Conservation (phyloP, 169 alveolate species). For the Eimeria acervulina region DNA sequence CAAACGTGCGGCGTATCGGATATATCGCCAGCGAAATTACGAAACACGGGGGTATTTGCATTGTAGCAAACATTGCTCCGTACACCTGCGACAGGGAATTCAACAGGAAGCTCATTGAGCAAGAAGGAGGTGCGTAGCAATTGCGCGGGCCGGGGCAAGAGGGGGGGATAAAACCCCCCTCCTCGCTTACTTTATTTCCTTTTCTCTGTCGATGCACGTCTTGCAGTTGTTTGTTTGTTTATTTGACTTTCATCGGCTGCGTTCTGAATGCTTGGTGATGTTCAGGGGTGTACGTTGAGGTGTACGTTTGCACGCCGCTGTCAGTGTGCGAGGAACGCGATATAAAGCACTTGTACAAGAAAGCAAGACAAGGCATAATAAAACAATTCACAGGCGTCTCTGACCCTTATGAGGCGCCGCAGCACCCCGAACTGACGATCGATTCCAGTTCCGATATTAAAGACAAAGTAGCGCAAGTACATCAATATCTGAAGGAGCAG, state of each 20-base stretch:
- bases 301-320: conserved; percentile 84
- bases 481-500: conserved; percentile 67
- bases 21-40: conserved; percentile 84
- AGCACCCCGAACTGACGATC: conserved; percentile 74
- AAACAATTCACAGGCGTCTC: conserved; percentile 84
- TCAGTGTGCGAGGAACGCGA: conserved; percentile 84
- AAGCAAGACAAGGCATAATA: conserved; percentile 84
- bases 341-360: conserved; percentile 82
- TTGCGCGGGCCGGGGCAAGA: too few relatives aligned
- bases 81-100: conserved; percentile 75
- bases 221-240: neutral
- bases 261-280: neutral
- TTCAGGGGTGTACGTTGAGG: conserved; percentile 80
- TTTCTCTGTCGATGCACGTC: too few relatives aligned
- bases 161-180: too few relatives aligned
- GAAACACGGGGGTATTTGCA: conserved; percentile 85
- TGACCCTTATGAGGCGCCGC: conserved; percentile 85
- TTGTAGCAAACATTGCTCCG: conserved; percentile 85
- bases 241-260: neutral
- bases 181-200: too few relatives aligned
- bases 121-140: conserved; percentile 62
- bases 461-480: conserved; percentile 64
- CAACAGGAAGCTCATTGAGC: conserved; percentile 74
- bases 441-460: conserved; percentile 71
- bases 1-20: conserved; percentile 84